Evolutionary conservation across 139 green algal species (phyloP), one percentile per base, ranked within the genome.

Genomic region (Dunaliella primolecta): DNA sequence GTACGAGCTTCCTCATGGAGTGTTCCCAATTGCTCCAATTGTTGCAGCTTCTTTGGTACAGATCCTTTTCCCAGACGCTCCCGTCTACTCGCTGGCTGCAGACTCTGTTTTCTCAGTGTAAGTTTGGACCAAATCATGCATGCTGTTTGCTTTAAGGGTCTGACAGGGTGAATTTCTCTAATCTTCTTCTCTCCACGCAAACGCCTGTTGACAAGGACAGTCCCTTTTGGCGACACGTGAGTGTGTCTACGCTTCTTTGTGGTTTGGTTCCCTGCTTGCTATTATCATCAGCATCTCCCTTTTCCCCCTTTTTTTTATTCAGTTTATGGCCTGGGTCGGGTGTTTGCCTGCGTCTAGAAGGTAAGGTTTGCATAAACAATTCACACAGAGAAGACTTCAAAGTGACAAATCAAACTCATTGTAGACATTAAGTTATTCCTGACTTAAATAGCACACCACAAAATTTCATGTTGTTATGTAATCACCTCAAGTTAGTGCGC

Each of bases 21-120:
- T 81, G 34, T 87, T 87, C 77, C 83, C 83, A 37, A 87, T 87
- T 46, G 83, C 75, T 34, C 75, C 83, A 23, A 80, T 87, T n/a
- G 27, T n/a, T n/a, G 78, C 78, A 30, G 78, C 32, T 34, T 70
- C 78, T 3, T 23, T 82, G 78, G 30, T 36, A 3, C 78, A 82
- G 34, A 82, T 23, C 2, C 32, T 82, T 1, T 82, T 82, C 34
- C 78, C 78, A 23, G 78, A 82, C n/a, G 35, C 36, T 11, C 35
- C 70, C 31, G 71, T 84, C 11, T 84, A 84, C 64, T 37, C 55
- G 0, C n/a, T 84, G 31, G 81, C 46, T 7, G 81, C 81, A 2
- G 33, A n/a, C 27, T 37, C 31, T 27, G 46, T 84, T 33, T 84
- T 84, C 81, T 30, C 29, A 25, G 79, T 84, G 77, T 81, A 34